These are phyloP conservation scores for Cercospora zeina DNA, from an alignment of 2,329 filamentous ascomycete species.

Conservation along the genomic window DNA sequence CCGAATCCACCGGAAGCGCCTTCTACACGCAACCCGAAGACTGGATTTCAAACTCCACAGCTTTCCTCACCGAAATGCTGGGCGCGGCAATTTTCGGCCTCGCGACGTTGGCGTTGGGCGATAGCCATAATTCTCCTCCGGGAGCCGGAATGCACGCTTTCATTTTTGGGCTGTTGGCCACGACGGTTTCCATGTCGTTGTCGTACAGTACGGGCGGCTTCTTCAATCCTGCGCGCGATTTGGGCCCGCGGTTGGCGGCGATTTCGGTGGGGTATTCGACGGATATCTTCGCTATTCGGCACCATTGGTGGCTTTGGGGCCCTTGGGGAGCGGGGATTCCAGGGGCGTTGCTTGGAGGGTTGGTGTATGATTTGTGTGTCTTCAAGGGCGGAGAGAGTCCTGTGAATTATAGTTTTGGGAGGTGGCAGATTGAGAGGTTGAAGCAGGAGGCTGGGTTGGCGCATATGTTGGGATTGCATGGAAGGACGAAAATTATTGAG, in stretches of 20 bases:
- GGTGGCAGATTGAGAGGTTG: slow-evolving; percentile 32
- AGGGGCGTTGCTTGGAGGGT: slow-evolving; percentile 48
- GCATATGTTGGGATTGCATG: slow-evolving; percentile 25
- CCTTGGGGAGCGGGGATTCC: slow-evolving; percentile 45
- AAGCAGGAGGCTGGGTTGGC: slow-evolving; percentile 28
- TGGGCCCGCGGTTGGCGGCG: slow-evolving; percentile 53
- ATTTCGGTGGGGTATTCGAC: slow-evolving; percentile 49
- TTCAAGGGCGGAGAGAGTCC: slow-evolving; percentile 54
- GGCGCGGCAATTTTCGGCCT: slow-evolving; percentile 42
- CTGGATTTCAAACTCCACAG: slow-evolving; percentile 39
- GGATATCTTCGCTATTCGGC: slow-evolving; percentile 37
- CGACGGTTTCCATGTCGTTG: slow-evolving; percentile 45
- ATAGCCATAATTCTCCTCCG: slow-evolving; percentile 35
- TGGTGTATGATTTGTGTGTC: slow-evolving; percentile 54
- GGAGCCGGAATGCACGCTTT: slow-evolving; percentile 56
- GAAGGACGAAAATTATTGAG: slow-evolving; percentile 25
- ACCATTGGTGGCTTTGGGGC: slow-evolving; percentile 53
- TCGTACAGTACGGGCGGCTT: slow-evolving; percentile 52
- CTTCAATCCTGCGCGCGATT: slow-evolving; percentile 54
- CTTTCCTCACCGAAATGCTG: slow-evolving; percentile 50
- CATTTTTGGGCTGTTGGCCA: slow-evolving; percentile 50
- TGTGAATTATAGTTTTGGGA: slow-evolving; percentile 50
- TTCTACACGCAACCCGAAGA: slow-evolving; percentile 37
- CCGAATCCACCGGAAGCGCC: slow-evolving; percentile 29
- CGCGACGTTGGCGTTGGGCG: slow-evolving; percentile 45